Conservation (phyloP, 2,329 filamentous ascomycete species). For the Fusarium sp. region DNA sequence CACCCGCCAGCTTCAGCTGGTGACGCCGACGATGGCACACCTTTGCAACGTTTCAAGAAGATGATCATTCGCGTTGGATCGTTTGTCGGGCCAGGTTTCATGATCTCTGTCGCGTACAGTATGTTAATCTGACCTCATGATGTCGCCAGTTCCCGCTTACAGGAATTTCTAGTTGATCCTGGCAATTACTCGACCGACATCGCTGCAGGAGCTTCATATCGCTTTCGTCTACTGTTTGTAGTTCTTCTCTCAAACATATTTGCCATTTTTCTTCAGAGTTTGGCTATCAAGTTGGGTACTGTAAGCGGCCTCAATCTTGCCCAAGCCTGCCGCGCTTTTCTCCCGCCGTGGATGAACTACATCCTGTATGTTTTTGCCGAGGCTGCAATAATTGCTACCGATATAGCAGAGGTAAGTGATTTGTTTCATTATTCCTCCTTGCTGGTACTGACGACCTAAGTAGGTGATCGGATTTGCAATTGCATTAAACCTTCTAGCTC, state of each 20-base stretch:
- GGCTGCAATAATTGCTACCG: conserved; percentile 75
- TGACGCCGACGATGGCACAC: background rate
- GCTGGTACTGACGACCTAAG: background rate
- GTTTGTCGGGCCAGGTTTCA: conserved; percentile 9
- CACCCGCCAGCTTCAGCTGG: background rate
- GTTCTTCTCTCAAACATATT: conserved; percentile 60
- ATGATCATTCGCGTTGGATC: background rate
- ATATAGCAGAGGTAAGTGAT: conserved; percentile 73
- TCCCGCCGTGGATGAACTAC: conserved; percentile 73
- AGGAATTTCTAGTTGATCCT: background rate
- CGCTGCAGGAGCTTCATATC: conserved; percentile 1
- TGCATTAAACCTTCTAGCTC: conserved; percentile 73
- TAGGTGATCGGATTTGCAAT: conserved; percentile 77
- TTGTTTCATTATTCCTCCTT: no score
- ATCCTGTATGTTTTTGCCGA: conserved; percentile 72
- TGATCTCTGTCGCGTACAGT: conserved; percentile 13
- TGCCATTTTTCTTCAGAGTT: conserved; percentile 75
- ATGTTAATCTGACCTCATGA: background rate
- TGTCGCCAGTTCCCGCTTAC: background rate
- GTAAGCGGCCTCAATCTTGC: conserved; percentile 76
- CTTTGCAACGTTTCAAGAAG: background rate
- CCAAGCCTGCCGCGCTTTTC: conserved; percentile 71
- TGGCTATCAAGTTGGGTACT: conserved; percentile 75
- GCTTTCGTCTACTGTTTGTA: conserved; percentile 9
- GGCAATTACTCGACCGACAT: conserved; percentile 17